Percentiles rank a stretch among this genome's conserved stretches.
Evolutionary conservation across 495 filamentous ascomycete species (phyloP).

Genomic region (Zalerion maritima): DNA sequence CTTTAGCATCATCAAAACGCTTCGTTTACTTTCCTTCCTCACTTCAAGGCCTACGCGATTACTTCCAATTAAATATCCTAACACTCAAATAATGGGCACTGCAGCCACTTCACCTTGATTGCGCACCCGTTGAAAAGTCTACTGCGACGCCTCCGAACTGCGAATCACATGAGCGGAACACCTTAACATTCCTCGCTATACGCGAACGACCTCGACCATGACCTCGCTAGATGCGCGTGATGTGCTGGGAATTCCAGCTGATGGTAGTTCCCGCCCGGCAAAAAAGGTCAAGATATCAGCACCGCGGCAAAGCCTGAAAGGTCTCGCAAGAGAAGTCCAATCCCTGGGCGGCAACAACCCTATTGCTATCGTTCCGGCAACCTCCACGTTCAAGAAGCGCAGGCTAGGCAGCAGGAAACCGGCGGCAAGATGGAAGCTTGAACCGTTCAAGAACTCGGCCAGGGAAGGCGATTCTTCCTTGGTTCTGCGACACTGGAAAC

Average conservation of each 20-base stretch:
- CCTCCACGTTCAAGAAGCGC: conserved; percentile 31
- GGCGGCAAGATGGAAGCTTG: conserved; percentile 40
- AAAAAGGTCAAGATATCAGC: conserved; percentile 67
- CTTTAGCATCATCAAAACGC: too few relatives aligned
- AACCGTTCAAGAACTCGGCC: conserved; percentile 39
- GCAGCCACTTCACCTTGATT: too few relatives aligned
- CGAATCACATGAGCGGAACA: too few relatives aligned
- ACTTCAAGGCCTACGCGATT: too few relatives aligned
- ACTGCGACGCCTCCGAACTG: too few relatives aligned
- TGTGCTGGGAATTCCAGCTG: conserved; percentile 69
- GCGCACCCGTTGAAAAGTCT: too few relatives aligned
- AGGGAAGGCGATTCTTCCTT: conserved; percentile 31
- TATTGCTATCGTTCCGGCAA: conserved; percentile 31
- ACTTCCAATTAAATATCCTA: too few relatives aligned
- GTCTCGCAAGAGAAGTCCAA: conserved; percentile 42
- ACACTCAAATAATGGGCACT: too few relatives aligned
- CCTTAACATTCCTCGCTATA: too few relatives aligned
- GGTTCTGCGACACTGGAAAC: conserved; percentile 54
- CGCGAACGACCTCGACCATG: conserved; percentile 36
- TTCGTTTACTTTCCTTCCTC: too few relatives aligned
- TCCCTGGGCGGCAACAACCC: conserved; percentile 39
- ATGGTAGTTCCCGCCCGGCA: conserved; percentile 42
- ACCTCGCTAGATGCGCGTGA: conserved; percentile 75
- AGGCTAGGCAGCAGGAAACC: conserved; percentile 44
- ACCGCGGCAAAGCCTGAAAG: conserved; percentile 49